Percentiles rank a stretch among this genome's conserved stretches.
Conservation (phyloP, 2,329 filamentous ascomycete species). For the Phialophora macrospora region DNA sequence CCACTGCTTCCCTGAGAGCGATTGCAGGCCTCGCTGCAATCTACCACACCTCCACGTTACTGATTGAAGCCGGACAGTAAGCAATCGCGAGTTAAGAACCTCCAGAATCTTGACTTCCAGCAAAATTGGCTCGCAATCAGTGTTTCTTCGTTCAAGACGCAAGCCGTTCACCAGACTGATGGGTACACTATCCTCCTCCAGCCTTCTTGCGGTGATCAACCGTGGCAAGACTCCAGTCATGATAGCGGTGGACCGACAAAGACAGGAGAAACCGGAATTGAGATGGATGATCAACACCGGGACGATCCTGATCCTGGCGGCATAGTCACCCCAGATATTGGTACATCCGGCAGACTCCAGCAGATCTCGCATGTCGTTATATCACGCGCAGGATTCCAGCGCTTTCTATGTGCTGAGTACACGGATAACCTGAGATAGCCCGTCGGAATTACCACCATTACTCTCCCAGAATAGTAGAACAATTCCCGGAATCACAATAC, state of each 20-base stretch:
- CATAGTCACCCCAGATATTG: neutral
- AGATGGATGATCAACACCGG: neutral
- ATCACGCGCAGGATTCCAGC: constrained; percentile 21
- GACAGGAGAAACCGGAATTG: neutral
- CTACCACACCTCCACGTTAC: neutral
- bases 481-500: neutral
- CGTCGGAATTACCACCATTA: neutral
- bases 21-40: neutral
- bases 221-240: neutral
- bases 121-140: constrained; percentile 34
- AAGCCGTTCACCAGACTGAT: constrained; percentile 30
- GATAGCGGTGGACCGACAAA: neutral
- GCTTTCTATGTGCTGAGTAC: constrained; percentile 32
- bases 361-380: neutral
- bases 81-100: constrained; percentile 21
- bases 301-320: neutral
- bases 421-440: constrained; percentile 25
- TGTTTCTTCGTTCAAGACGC: constrained; percentile 33
- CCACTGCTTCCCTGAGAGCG: neutral
- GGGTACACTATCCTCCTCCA: constrained; percentile 37
- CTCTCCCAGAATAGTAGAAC: neutral
- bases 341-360: neutral
- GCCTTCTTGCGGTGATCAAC: neutral
- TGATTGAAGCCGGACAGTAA: constrained; percentile 20
- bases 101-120: constrained; percentile 10